Percentiles rank a stretch among this genome's conserved stretches.
Conservation (phyloP, 352 stramenopile genomes). For the Plasmopara viticola region DNA sequence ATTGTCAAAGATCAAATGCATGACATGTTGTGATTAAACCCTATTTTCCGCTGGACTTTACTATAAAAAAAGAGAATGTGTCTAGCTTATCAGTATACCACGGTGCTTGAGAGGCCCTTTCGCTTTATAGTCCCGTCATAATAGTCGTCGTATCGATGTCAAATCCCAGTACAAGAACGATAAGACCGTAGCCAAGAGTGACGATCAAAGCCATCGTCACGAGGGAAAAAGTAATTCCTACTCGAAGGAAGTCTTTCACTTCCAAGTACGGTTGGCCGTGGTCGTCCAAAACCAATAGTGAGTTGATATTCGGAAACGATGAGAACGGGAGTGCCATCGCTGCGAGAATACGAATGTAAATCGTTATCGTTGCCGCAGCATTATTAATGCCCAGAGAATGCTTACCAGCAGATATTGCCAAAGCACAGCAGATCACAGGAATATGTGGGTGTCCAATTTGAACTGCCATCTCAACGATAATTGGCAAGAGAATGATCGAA, state of each 20-base stretch:
- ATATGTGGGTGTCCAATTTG: constrained; percentile 84
- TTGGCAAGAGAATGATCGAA: constrained; percentile 88
- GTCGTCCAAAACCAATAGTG: constrained; percentile 86
- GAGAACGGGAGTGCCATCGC: constrained; percentile 89
- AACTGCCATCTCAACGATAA: constrained; percentile 88
- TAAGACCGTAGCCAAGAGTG: constrained; percentile 79
- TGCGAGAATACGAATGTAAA: constrained; percentile 14
- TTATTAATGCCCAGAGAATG: not conserved
- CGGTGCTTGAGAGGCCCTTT: not conserved
- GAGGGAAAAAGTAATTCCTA: constrained; percentile 81
- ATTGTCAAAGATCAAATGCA: not conserved
- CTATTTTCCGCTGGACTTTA: not conserved
- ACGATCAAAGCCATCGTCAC: constrained; percentile 82
- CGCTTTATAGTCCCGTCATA: constrained; percentile 19
- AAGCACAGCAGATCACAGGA: constrained; percentile 75
- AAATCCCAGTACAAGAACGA: constrained; percentile 75
- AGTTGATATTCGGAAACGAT: constrained; percentile 92
- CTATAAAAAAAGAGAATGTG: not conserved
- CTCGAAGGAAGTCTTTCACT: constrained; percentile 82
- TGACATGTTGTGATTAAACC: too few relatives aligned
- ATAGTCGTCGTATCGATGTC: constrained; percentile 48
- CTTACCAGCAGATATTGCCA: constrained; percentile 84
- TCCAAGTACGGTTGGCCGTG: constrained; percentile 83
- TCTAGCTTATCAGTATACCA: not conserved
- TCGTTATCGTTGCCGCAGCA: constrained; percentile 1